Evolutionary conservation across 106 monocot genomes (phyloP), one percentile per base, ranked within the genome.

Genomic region (Hemerocallis citrina): DNA sequence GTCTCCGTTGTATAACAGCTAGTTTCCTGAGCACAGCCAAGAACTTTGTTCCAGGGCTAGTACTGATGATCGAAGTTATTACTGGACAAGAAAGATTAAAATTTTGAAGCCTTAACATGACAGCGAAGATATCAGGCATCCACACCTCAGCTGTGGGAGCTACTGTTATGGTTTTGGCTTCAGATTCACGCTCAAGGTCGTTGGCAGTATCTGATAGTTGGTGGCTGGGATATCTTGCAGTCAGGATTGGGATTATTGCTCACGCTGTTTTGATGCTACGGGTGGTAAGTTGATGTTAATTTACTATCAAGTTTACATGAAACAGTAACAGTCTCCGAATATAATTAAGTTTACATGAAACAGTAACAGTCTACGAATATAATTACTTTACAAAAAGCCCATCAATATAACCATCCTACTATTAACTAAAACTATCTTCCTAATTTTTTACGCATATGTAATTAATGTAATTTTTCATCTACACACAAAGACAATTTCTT

Each of bases 51-150:
- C 83, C 78, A 6, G 62, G 57, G 35, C 50, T 68, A 16, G 77
- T 83, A 31, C 72, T 83, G 58, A 23, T 83, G 25, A 40, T 78
- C 14, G 83, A 74, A 0, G 74, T 78, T 30, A 51, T 46, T 17
- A 24, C 37, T 14, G 21, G 73, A 17, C 38, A 61, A 33, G 82
- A 82, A 59, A 28, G 41, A 5, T 74, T 77, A 37, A 7, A 17
- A 15, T 70, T 77, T 54, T 54, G 73, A 16, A 25, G 65, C 44
- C 15, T 55, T 13, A 10, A 41, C 4, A 62, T 73, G 20, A 73
- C 74, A 69, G 74, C 66, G 5, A 82, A 82, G 73, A 31, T 82
- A 12, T 77, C 68, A 65, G 82, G 77, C 11, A 62, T 62, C 35
- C 39, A 73, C 10, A 15, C 38, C 15, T 73, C 77, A 48, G 69